Conservation (phyloP, 345 rosid genomes). For the Kernera saxatilis region DNA sequence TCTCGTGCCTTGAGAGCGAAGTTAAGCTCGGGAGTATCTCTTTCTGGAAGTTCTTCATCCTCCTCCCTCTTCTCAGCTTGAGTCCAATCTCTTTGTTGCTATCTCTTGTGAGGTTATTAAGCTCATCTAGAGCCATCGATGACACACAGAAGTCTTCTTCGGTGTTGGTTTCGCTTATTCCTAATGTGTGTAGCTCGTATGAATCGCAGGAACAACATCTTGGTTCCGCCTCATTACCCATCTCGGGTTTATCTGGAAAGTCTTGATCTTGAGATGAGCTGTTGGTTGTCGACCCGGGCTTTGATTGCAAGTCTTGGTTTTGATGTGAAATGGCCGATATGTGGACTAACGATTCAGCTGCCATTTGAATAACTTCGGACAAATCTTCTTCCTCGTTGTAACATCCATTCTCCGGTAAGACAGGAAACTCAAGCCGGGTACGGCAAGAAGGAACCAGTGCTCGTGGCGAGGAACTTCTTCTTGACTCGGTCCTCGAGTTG, state of each 20-base stretch:
- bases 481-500: conserved; percentile 15
- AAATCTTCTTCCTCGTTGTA: conserved; percentile 24
- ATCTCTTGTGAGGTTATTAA: conserved; percentile 18
- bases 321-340: conserved; percentile 28
- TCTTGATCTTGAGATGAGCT: conserved; percentile 21
- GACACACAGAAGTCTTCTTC: conserved; percentile 51
- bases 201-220: conserved; percentile 49
- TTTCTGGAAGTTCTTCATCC: conserved; percentile 74
- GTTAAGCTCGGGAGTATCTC: conserved; percentile 68
- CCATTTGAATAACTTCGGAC: conserved; percentile 36
- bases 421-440: conserved; percentile 25
- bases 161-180: conserved; percentile 41
- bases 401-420: background rate
- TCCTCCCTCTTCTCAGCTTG: conserved; percentile 70
- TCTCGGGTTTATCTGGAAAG: background rate
- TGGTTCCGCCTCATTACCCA: conserved; percentile 23
- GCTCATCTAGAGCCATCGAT: conserved; percentile 47
- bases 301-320: conserved; percentile 17
- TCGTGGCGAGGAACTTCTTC: conserved; percentile 16
- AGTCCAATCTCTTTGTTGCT: conserved; percentile 44
- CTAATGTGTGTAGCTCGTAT: conserved; percentile 47
- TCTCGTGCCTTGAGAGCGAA: conserved; percentile 65
- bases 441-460: conserved; percentile 21
- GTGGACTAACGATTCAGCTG: conserved; percentile 58
- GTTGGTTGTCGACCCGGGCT: conserved; percentile 5